Evolutionary conservation across 2,329 filamentous ascomycete species (phyloP).

Genomic region (Cytospora mali): DNA sequence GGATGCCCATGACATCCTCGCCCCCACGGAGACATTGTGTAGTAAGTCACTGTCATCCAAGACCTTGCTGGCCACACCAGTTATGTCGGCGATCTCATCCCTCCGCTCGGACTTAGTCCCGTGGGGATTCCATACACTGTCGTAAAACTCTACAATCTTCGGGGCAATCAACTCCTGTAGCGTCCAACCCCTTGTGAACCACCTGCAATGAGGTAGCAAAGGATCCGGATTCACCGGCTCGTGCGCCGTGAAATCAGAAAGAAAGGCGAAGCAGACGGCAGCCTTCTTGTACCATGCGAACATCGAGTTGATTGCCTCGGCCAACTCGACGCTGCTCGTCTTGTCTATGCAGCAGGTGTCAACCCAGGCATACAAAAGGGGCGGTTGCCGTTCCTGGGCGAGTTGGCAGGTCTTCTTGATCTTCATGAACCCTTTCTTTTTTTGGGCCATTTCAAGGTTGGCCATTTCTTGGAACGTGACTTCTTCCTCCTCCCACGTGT

Average conservation of each 20-base stretch:
- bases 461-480: conserved; percentile 32
- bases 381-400: conserved; percentile 9
- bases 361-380: conserved; percentile 31
- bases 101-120: conserved; percentile 15
- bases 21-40: conserved; percentile 27
- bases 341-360: conserved; percentile 37
- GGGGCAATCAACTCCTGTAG: conserved; percentile 28
- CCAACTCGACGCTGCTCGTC: conserved; percentile 32
- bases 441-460: background rate
- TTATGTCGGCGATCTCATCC: conserved; percentile 16
- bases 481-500: conserved; percentile 35
- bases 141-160: conserved; percentile 21
- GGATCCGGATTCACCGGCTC: background rate
- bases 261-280: conserved; percentile 30
- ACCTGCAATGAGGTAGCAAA: conserved; percentile 16
- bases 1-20: conserved; percentile 36
- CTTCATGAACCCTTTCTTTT: conserved; percentile 26
- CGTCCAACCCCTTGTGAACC: conserved; percentile 28
- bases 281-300: conserved; percentile 32
- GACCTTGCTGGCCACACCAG: conserved; percentile 19
- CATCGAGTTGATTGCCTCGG: conserved; percentile 32
- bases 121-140: conserved; percentile 21
- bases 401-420: conserved; percentile 20
- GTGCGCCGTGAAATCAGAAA: conserved; percentile 27
- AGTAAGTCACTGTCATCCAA: conserved; percentile 14